Evolutionary conservation across 805 yeast species (phyloP), one percentile per base, ranked within the genome.

Genomic region (Candida nitratophila): DNA sequence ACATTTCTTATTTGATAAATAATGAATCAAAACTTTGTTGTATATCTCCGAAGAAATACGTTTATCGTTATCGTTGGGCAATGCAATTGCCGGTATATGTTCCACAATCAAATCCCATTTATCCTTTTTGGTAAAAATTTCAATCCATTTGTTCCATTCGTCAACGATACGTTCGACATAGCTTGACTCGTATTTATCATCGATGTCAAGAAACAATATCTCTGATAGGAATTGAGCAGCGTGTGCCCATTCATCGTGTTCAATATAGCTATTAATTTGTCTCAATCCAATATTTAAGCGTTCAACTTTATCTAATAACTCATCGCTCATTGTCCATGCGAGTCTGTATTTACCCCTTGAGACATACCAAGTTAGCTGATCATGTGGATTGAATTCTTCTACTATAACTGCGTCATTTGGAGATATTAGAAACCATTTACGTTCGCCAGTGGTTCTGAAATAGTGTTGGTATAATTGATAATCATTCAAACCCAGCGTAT

Each of bases 351-450:
- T 61, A 2, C 71, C 71, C 33, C 68, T 74, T 1, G 77, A 77
- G 3, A 78, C 46, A 46, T 71, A 83, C 96, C 97, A 91, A 4
- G 77, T 66, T 38, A 82, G 73, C 46, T 83, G 77, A 57, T 90
- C 98, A 26, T 67, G 61, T 21, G 83, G 62, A 43, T 79, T 80
- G n/a, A 85, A 70, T 48, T 83, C 87, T 51, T 81, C 76, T 0
- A 89, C 88, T 60, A 80, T 67, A 1, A 91, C 83, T 1, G 83
- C 91, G 63, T 89, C 98, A 39, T 77, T 76, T 0, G 96, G 87
- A 56, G 91, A 79, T 5, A 91, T 69, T 17, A 93, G 68, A 53
- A 73, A 85, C 66, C 83, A 87, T 44, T 70, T 68, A 5, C 61
- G 51, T 0, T 61, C 57, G 0, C 51, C 55, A 2, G 47, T 50